These are phyloP conservation scores for Boechera divaricarpa DNA, from an alignment of 345 rosid genomes.

Conservation along the genomic window DNA sequence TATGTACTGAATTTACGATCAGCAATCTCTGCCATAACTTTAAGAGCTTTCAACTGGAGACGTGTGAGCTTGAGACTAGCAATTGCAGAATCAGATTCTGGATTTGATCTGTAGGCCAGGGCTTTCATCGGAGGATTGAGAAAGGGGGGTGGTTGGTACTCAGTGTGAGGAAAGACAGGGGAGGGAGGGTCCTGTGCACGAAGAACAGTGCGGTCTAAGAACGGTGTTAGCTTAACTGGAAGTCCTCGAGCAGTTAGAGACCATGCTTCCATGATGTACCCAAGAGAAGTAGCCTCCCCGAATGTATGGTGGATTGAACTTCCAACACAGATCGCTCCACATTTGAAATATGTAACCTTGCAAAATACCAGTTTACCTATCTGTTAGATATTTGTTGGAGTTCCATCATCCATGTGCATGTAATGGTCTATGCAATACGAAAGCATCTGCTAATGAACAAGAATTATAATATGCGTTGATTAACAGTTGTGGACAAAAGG, in stretches of 20 bases:
- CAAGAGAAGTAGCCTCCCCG: conserved; percentile 37
- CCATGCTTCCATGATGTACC: conserved; percentile 41
- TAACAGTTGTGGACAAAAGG: neutral
- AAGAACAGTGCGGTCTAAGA: conserved; percentile 47
- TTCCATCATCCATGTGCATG: too few species aligned
- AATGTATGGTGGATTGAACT: conserved; percentile 40
- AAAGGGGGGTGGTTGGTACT: conserved; percentile 48
- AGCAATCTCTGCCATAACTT: conserved; percentile 30
- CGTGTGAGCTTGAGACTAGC: conserved; percentile 42
- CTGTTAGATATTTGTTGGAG: conserved; percentile 3
- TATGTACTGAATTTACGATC: conserved; percentile 37
- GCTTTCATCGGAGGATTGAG: conserved; percentile 29
- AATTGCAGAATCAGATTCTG: conserved; percentile 30
- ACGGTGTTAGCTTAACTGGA: conserved; percentile 30
- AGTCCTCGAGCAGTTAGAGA: conserved; percentile 37
- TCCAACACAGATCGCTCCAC: conserved; percentile 49
- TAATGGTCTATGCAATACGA: too few species aligned
- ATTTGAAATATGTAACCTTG: conserved; percentile 49
- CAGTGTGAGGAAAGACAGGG: conserved; percentile 49
- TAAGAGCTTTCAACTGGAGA: conserved; percentile 46
- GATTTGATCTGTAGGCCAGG: conserved; percentile 30
- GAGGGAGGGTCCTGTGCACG: conserved; percentile 44
- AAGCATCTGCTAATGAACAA: neutral
- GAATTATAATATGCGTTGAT: neutral
- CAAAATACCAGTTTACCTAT: conserved; percentile 11